Conservation (phyloP, 2,329 filamentous ascomycete genomes). For the Rosellinia necatrix region DNA sequence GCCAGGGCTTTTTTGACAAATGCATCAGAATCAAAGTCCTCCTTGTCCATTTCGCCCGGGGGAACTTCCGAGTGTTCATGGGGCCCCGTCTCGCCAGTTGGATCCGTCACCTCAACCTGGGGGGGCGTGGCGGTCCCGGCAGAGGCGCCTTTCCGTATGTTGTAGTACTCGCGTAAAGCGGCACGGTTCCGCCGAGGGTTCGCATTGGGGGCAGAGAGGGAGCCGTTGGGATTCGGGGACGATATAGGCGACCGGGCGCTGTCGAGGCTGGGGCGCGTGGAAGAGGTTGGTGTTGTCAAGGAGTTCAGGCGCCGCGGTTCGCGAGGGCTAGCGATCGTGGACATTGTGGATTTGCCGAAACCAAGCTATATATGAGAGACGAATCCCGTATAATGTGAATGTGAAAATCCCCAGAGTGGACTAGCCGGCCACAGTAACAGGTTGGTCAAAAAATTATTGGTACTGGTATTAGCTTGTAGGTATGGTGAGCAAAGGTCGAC, state of each 20-base stretch:
- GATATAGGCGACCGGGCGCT: slow-evolving; percentile 61
- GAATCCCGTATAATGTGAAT: too few relatives aligned
- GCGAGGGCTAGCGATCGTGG: slow-evolving; percentile 67
- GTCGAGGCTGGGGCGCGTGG: slow-evolving; percentile 75
- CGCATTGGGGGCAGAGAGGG: slow-evolving; percentile 27
- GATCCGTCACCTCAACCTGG: slow-evolving; percentile 52
- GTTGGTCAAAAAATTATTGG: too few relatives aligned
- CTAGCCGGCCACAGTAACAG: too few relatives aligned
- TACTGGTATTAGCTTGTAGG: too few relatives aligned
- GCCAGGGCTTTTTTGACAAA: slow-evolving; percentile 67
- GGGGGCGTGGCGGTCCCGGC: slow-evolving; percentile 41
- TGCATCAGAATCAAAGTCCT: slow-evolving; percentile 72
- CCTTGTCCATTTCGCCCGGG: slow-evolving; percentile 72
- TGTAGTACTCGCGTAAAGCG: slow-evolving; percentile 93
- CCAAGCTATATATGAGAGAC: too few relatives aligned
- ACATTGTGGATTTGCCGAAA: slow-evolving; percentile 51
- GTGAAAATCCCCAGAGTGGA: too few relatives aligned
- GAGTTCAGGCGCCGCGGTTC: slow-evolving; percentile 63
- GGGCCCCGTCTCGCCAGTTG: slow-evolving; percentile 37
- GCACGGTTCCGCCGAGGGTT: slow-evolving; percentile 71
- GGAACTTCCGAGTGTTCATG: slow-evolving; percentile 60
- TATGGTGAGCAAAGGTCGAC: too few relatives aligned
- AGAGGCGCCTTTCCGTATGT: slow-evolving; percentile 63
- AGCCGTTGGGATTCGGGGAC: slow-evolving; percentile 54
- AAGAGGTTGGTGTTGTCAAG: slow-evolving; percentile 69